Evolutionary conservation across 148 eudicot genomes (phyloP), one percentile per base, ranked within the genome.

Genomic region (Tetragonia tetragonoides): DNA sequence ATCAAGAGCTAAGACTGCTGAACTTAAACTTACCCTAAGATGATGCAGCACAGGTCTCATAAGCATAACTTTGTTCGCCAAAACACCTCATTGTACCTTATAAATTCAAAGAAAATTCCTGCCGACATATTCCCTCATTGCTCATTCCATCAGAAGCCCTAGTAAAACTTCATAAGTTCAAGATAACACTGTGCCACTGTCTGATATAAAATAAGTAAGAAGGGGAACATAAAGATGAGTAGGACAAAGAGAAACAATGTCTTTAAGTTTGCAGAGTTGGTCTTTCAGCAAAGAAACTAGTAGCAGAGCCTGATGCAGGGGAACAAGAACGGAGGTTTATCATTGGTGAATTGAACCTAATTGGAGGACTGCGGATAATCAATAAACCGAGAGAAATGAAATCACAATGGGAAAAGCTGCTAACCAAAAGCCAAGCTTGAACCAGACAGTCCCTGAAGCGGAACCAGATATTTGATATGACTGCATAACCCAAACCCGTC

Each of bases 401-500:
- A 47, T 41, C 12, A 46, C 7, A 41, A n/a, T 23, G 20, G 54
- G 10, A 21, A 47, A 66, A 51, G 21, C 53, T 57, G 64, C 21
- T 46, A 68, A 23, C 20, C 16, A 23, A 17, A 66, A 21, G 44
- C 23, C 15, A 76, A 42, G 77, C 66, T 78, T 6, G 20, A 70
- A 78, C 34, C 21, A 41, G 34, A 47, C 70, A 24, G 37, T 0
- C 38, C 41, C 73, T 9, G 40, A 42, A 23, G n/a, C 34, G 62
- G 17, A 47, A 38, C 42, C 3, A 24, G 40, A 69, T 71, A 70
- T 9, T 44, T 28, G 41, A 69, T 71, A 70, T 16, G 56, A 14
- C 70, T 38, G 68, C 38, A 56, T 75, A 70, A 34, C 40, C 67
- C 64, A 41, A 66, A 61, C 53, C 40, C 21, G 23, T 46, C 41